Base-by-base conservation (phyloP, 2,329 filamentous ascomycete genomes). In the Rutstroemia sydowiana region DNA sequence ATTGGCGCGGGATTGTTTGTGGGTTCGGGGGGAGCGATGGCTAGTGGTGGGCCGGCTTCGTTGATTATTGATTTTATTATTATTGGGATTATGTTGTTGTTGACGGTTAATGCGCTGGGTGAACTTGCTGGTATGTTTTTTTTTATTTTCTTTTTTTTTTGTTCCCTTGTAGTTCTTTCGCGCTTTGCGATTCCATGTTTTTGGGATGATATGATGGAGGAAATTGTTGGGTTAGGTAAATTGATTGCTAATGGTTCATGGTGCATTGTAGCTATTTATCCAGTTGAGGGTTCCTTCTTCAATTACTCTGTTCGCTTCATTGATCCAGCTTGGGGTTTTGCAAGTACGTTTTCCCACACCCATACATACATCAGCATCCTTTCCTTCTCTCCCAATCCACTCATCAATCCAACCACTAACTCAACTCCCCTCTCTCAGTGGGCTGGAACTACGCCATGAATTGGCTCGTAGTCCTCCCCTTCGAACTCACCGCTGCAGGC, bases 401-500 rank as follows among this genome's bases (percentile, higher is more conserved):
- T n/a, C n/a, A n/a, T n/a, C n/a, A n/a, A n/a, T n/a, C n/a, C n/a
- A n/a, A n/a, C n/a, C n/a, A n/a, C n/a, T n/a, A n/a, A n/a, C n/a
- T n/a, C n/a, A n/a, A n/a, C n/a, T n/a, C n/a, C n/a, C n/a, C n/a
- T n/a, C n/a, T n/a, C n/a, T n/a, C n/a, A n/a, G 59, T 28, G 3
- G 39, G 23, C 43, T 20, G 11, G 21, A 70, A 91, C 80, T 93
- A 93, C 67, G 87, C 93, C 66, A 91, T 95, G 62, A 78, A 95
- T 69, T 95, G 91, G 91, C 75, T 95, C 3, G 77, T 90, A 40
- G 82, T 91, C 0, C 69, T 95, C 30, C 90, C 90, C 0, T 76
- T 95, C 48, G 90, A 95, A 69, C 84, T 95, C 51, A 88, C 95
- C 55, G 87, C 88, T 2, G 90, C 89, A 2, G 85, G 88, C 11